Conservation (phyloP, 441 rosid species). For the Mallotus repandus region DNA sequence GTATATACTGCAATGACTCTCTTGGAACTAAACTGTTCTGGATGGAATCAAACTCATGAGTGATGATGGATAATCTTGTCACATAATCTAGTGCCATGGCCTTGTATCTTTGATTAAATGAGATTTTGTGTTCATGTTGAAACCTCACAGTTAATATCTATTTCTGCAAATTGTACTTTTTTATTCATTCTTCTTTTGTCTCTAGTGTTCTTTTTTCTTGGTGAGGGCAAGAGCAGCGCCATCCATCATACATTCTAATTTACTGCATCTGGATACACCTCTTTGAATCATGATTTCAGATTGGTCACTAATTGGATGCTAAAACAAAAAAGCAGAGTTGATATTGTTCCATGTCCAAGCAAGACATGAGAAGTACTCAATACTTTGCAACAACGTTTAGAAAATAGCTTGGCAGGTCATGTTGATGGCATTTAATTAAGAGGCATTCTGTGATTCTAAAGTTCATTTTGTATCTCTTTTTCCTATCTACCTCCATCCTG, state of each 20-base stretch:
- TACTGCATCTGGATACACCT: constrained; percentile 86
- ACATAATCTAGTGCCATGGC: background rate
- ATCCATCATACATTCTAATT: background rate
- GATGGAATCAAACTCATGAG: too few relatives aligned
- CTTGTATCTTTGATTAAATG: background rate
- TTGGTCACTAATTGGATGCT: constrained; percentile 86
- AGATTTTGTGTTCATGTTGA: background rate
- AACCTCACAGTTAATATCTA: background rate
- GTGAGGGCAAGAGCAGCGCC: background rate
- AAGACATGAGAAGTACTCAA: constrained; percentile 41
- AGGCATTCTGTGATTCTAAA: background rate
- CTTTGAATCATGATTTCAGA: constrained; percentile 60
- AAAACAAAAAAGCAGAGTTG: constrained; percentile 57
- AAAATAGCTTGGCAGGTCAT: constrained; percentile 9
- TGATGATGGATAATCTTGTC: background rate
- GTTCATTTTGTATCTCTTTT: background rate
- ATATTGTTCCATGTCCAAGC: constrained; percentile 56
- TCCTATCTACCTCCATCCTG: background rate
- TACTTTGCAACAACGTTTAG: constrained; percentile 52
- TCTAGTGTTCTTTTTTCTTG: background rate
- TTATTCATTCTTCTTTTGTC: background rate
- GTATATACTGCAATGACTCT: background rate
- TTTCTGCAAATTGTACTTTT: background rate
- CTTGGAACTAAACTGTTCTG: background rate
- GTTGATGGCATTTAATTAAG: constrained; percentile 7